A percentile compares a stretch with the other conserved stretches of the same genome.
Evolutionary conservation across 768 basidiomycete genomes (phyloP).

Genomic region (Cubamyces sp.): DNA sequence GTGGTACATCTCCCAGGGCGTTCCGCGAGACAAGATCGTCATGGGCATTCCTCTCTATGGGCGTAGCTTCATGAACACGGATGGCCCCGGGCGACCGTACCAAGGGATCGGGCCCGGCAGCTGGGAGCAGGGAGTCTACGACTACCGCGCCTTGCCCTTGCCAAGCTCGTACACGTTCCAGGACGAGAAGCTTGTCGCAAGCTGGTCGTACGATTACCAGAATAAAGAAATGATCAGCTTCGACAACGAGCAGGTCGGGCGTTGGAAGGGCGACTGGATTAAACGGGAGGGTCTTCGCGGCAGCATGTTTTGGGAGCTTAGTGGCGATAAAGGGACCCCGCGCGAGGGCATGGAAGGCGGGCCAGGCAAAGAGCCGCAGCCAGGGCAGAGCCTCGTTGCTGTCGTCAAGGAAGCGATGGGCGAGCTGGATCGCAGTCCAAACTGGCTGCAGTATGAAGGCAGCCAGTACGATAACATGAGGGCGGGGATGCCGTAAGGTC

Average conservation of each 20-base stretch:
- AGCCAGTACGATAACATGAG: constrained; percentile 83
- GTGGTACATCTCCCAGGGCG: constrained; percentile 73
- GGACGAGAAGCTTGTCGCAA: constrained; percentile 71
- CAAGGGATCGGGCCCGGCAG: constrained; percentile 83
- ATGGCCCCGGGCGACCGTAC: constrained; percentile 80
- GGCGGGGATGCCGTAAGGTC: constrained; percentile 56
- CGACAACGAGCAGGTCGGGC: constrained; percentile 70
- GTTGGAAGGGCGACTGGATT: constrained; percentile 83
- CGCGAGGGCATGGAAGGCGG: constrained; percentile 78
- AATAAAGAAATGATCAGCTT: constrained; percentile 84
- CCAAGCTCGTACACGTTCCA: constrained; percentile 66
- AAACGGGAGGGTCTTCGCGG: constrained; percentile 77
- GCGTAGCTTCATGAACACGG: constrained; percentile 83
- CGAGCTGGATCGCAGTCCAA: constrained; percentile 65
- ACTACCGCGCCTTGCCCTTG: constrained; percentile 88
- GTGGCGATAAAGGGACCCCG: constrained; percentile 74
- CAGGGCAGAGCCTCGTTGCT: constrained; percentile 70
- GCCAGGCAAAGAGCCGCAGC: constrained; percentile 72
- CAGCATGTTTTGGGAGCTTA: constrained; percentile 94
- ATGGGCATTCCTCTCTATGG: constrained; percentile 95
- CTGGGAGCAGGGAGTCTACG: constrained; percentile 92
- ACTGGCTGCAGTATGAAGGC: constrained; percentile 81
- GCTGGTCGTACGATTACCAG: constrained; percentile 80
- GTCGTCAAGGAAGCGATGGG: constrained; percentile 83
- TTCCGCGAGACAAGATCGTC: constrained; percentile 79